Evolutionary conservation across 2,329 filamentous ascomycete species (phyloP).

Genomic region (Fusarium sp.): DNA sequence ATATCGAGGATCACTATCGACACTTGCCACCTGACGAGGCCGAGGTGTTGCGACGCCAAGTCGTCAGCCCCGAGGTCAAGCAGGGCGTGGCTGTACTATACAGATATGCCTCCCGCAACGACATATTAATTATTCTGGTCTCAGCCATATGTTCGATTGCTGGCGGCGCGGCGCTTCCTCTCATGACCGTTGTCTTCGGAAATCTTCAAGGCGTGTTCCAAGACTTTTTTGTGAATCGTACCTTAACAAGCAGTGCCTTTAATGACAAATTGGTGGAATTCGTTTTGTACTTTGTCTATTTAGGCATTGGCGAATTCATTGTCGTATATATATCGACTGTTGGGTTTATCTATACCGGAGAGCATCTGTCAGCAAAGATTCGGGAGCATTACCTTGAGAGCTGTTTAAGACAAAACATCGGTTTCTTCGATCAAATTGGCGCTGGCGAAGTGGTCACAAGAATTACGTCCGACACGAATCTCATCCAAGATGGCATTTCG

Average conservation of each 20-base stretch:
- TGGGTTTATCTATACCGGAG: slow-evolving; percentile 88
- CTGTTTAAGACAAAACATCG: slow-evolving; percentile 89
- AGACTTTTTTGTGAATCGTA: slow-evolving; percentile 61
- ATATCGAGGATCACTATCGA: slow-evolving; percentile 64
- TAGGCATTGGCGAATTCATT: slow-evolving; percentile 83
- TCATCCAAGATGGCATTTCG: slow-evolving; percentile 92
- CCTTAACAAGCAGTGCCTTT: slow-evolving; percentile 65
- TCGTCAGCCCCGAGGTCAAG: slow-evolving; percentile 71
- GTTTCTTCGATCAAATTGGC: slow-evolving; percentile 91
- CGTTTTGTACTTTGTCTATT: slow-evolving; percentile 86
- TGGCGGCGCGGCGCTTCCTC: slow-evolving; percentile 78
- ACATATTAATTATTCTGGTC: slow-evolving; percentile 71
- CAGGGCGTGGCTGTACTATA: slow-evolving; percentile 74
- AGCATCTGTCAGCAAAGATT: slow-evolving; percentile 82
- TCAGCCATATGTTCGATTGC: slow-evolving; percentile 73
- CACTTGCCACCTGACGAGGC: slow-evolving; percentile 74
- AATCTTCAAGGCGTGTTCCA: slow-evolving; percentile 79
- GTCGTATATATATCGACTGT: slow-evolving; percentile 82
- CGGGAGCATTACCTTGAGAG: slow-evolving; percentile 85
- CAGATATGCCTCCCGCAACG: slow-evolving; percentile 74
- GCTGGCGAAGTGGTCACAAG: slow-evolving; percentile 93
- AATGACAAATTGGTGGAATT: slow-evolving; percentile 67
- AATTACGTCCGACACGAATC: slow-evolving; percentile 92
- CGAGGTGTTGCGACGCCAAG: slow-evolving; percentile 73
- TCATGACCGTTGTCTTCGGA: slow-evolving; percentile 87